Base-by-base conservation (phyloP, 345 rosid species). In the Populus alba region DNA sequence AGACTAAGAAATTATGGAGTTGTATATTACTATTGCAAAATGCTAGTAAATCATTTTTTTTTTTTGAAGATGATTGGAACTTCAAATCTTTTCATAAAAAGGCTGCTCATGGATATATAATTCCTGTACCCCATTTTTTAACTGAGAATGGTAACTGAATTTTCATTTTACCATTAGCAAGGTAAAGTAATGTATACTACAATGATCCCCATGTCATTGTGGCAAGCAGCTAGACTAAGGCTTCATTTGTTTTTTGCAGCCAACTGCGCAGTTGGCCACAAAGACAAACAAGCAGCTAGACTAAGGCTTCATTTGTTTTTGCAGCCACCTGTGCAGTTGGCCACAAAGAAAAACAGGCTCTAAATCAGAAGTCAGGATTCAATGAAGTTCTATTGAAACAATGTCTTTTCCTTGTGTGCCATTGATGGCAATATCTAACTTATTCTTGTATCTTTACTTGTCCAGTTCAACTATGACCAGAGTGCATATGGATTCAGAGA, bases 401-500 rank as follows among this genome's bases (percentile, higher is more conserved):
- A 5, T 29, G 3, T 61, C 68, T 6, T 77, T 27, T 53, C 7
- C 27, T 33, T 22, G 45, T 17, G 20, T 77, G 79, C 68, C 69
- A 47, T 62, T 13, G 23, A 22, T 47, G 29, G 12, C 71, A 49
- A 29, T 68, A 41, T 18, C 71, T 22, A 43, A 39, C 70, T 73
- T 31, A 8, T 66, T 59, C 23, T 79, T 37, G 0, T 45, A 23
- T 27, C 47, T 69, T 10, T 66, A 1, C 72, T 61, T 72, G 22
- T 79, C 33, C 91, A 94, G 99, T 94, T 91, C 93, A 91, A 89
- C 75, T 91, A 90, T 66, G 97, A 92, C 79, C 79, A 77, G 80
- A 96, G 97, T 78, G 87, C 90, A 0, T 96, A 96, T 51, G 99
- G 98, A 73, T 96, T 94, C 80, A 90, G 95, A 91, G 99, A 96